Percentiles rank a stretch among this genome's conserved stretches.
Conservation (phyloP, 140 eudicot genomes). For the Oenanthe javanica region DNA sequence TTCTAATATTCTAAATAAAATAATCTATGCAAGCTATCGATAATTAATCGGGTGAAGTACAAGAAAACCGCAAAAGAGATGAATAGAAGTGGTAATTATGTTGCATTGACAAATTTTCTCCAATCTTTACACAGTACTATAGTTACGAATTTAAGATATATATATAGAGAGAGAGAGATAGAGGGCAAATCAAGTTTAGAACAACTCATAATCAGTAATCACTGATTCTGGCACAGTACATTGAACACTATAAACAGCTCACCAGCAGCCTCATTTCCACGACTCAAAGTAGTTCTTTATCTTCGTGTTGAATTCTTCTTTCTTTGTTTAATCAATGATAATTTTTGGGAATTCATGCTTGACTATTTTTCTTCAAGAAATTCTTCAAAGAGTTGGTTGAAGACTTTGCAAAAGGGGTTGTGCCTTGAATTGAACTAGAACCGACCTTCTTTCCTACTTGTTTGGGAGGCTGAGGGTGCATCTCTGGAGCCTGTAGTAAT, state of each 20-base stretch:
- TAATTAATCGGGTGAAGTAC: not conserved
- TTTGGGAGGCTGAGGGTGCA: constrained; percentile 27
- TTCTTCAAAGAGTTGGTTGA: constrained; percentile 43
- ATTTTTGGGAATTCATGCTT: constrained; percentile 46
- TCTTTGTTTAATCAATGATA: constrained; percentile 19
- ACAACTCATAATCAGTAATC: not conserved
- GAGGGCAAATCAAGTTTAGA: not conserved
- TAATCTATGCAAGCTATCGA: not conserved
- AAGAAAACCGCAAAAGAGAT: not conserved
- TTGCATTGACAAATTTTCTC: not conserved
- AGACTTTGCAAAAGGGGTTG: constrained; percentile 15
- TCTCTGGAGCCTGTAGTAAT: constrained; percentile 34
- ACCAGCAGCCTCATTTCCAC: not conserved
- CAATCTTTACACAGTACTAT: not conserved
- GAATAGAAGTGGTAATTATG: not conserved
- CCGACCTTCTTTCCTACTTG: constrained; percentile 25
- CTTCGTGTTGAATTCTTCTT: not conserved
- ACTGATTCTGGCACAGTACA: not conserved
- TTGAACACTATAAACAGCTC: not conserved
- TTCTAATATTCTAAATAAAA: not conserved
- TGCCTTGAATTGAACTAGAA: constrained; percentile 19
- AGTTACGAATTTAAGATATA: not conserved
- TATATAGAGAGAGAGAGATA: not conserved
- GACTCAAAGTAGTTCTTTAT: not conserved
- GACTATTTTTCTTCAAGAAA: constrained; percentile 30